phyloP scores from a whole-genome alignment of 2,329 filamentous ascomycete genomes.

The Ampelomyces quisqualis region DNA sequence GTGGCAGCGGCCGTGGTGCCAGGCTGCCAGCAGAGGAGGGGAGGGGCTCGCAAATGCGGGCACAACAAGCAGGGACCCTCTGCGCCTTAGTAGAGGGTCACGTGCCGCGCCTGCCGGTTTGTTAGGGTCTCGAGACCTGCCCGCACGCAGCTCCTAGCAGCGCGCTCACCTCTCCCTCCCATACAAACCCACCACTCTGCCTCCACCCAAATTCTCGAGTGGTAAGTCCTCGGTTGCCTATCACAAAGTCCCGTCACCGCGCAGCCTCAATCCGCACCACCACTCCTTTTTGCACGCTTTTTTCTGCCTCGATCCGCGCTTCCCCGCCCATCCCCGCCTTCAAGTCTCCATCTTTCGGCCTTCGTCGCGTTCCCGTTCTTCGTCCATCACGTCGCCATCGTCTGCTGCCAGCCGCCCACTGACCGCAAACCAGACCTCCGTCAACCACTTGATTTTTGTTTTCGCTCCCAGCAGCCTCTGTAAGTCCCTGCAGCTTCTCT shows the following conservation, averaged over 20 bases:
- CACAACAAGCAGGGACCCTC: slow-evolving; percentile 4
- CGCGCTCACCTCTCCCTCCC: slow-evolving; percentile 4
- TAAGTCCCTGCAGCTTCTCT: slow-evolving; percentile 32
- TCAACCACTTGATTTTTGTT: slow-evolving; percentile 24
- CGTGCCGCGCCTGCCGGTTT: background rate
- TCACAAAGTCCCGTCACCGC: slow-evolving; percentile 15
- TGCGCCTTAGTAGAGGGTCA: slow-evolving; percentile 1
- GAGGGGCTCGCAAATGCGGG: slow-evolving; percentile 2
- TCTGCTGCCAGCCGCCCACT: slow-evolving; percentile 27
- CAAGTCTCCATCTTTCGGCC: slow-evolving; percentile 30
- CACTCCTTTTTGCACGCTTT: slow-evolving; percentile 37
- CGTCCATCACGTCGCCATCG: slow-evolving; percentile 31
- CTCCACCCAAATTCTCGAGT: slow-evolving; percentile 27
- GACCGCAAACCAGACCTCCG: slow-evolving; percentile 34
- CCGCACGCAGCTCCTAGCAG: slow-evolving; percentile 1
- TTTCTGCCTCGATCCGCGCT: slow-evolving; percentile 33
- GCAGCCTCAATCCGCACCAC: slow-evolving; percentile 29
- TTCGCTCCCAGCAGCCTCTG: slow-evolving; percentile 22
- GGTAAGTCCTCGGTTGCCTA: slow-evolving; percentile 38
- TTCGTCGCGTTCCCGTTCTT: slow-evolving; percentile 34
- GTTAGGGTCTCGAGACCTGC: background rate
- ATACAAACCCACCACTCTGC: slow-evolving; percentile 31
- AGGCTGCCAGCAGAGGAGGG: background rate
- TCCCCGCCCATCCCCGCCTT: slow-evolving; percentile 25
- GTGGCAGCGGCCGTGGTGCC: too few species aligned